Evolutionary conservation across 2,329 filamentous ascomycete genomes (phyloP), one percentile per base, ranked within the genome.

Genomic region (Penicillium sp.): DNA sequence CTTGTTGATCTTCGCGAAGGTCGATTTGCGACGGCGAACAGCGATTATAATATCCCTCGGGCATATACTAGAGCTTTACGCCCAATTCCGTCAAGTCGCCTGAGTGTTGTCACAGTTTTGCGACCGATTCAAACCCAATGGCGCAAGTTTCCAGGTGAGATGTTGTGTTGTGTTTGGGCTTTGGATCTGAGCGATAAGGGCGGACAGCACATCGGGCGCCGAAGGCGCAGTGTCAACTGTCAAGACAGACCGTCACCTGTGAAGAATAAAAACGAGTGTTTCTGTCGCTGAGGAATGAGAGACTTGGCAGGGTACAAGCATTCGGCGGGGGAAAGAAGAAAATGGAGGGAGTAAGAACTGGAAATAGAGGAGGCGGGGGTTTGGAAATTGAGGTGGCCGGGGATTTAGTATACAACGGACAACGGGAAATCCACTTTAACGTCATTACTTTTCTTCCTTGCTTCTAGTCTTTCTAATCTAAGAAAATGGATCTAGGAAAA

Each of bases 311-410:
- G 8, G 13, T 37, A 14, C 29, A 37, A 21, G 33, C 16, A 46
- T 25, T 33, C 16, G 44, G 11, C 31, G 26, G 44, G 27, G 29
- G 23, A 47, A 49, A 14, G 37, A 43, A 26, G 21, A 52, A 27
- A 53, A 48, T 21, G 4, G 43, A 46, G 42, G 49, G 25, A 52
- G 10, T 35, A 43, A 50, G 39, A 37, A 55, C 50, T 56, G 46
- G 56, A 53, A 29, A 13, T 54, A 10, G 47, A 53, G 33, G 56
- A 54, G 59, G 49, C 57, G 59, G 59, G 59, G 58, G 54, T 26
- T 27, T 54, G 26, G 58, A 69, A 68, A 70, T 63, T 62, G 50
- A 37, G 67, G 67, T 69, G 67, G 67, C 67, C 67, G 68, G 68
- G 66, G 58, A 66, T 59, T 54, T 59, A 56, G 53, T 63, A 26